Conservation (phyloP, 805 yeast genomes). For the Lipomyces chichibuensis region DNA sequence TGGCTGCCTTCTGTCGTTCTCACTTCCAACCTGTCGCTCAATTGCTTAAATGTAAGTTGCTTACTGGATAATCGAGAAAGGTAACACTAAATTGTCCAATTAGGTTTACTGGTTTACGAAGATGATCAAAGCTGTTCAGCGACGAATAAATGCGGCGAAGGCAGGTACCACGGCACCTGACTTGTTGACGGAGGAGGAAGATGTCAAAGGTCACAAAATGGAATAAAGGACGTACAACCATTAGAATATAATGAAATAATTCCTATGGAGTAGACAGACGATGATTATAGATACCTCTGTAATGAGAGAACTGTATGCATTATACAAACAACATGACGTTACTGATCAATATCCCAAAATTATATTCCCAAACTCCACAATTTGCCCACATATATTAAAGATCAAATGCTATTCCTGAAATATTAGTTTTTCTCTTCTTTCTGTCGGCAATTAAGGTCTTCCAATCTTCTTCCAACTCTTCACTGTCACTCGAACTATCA, state of each 20-base stretch:
- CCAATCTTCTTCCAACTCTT: slow-evolving; percentile 69
- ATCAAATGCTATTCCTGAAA: slow-evolving; percentile 8
- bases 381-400: neutral
- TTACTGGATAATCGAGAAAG: neutral
- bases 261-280: neutral
- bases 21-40: slow-evolving; percentile 62
- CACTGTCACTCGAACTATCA: slow-evolving; percentile 47
- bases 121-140: slow-evolving; percentile 71
- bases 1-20: slow-evolving; percentile 57
- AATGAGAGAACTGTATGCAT: neutral
- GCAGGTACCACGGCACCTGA: slow-evolving; percentile 17
- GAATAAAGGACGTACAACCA: slow-evolving; percentile 9
- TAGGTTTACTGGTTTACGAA: slow-evolving; percentile 78
- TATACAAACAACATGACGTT: neutral
- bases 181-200: slow-evolving; percentile 25
- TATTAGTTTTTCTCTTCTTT: slow-evolving; percentile 49
- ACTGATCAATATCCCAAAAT: neutral
- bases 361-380: neutral
- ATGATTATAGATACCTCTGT: neutral
- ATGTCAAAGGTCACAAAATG: slow-evolving; percentile 31
- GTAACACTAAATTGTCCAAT: neutral
- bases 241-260: neutral
- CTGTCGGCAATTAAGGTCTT: slow-evolving; percentile 72
- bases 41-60: slow-evolving; percentile 56
- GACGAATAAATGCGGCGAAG: slow-evolving; percentile 21